Base-by-base conservation (phyloP, 1,139 yeast genomes). In the Saccharomyces hybrid region DNA sequence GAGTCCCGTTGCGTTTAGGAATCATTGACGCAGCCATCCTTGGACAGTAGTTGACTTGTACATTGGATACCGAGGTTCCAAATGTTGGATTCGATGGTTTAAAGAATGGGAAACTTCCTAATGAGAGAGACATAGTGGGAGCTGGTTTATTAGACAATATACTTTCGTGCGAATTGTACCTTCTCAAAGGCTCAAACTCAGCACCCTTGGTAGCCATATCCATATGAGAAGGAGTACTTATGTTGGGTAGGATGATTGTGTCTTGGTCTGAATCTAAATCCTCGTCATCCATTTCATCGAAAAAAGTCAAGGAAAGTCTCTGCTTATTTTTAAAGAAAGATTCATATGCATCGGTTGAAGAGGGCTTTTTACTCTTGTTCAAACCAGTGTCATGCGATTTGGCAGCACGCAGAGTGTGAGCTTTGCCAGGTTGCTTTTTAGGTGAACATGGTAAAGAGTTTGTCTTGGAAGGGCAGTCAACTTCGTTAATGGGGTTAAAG, bases 91-190 rank as follows among this genome's bases (percentile, higher is more conserved):
- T 31, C 4, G 54, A 48, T 14, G 47, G 48, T 16, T 14, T 24
- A 11, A 12, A 28, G 19, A 32, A 28, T 29, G 31, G 9, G 12
- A 48, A 48, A 26, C 26, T 28, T 19, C 19, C 31, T 19, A 27
- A 2, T 4, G 7, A 8, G 24, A 16, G 44, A 5, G 44, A 38
- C 24, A 29, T 26, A 16, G 21, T 1, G 12, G 47, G 16, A 16
- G 48, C 26, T 16, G 51, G 52, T 34, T 58, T 61, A 4, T 48
- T 55, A 1, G 70, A 67, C 21, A 73, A 63, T 1, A 74, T 65
- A 58, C 77, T 73, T 55, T 74, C 77, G 58, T 72, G 73, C 1
- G 77, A 74, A 42, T 66, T 69, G 46, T 67, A 69, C 51, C 68
- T 67, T 52, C 70, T 56, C n/a, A 72, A 51, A 4, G 64, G 64